Percentiles rank a stretch among this genome's conserved stretches.
These are phyloP conservation scores for Hibiscus tridactylites DNA, from an alignment of 345 rosid genomes.

Conservation along the genomic window DNA sequence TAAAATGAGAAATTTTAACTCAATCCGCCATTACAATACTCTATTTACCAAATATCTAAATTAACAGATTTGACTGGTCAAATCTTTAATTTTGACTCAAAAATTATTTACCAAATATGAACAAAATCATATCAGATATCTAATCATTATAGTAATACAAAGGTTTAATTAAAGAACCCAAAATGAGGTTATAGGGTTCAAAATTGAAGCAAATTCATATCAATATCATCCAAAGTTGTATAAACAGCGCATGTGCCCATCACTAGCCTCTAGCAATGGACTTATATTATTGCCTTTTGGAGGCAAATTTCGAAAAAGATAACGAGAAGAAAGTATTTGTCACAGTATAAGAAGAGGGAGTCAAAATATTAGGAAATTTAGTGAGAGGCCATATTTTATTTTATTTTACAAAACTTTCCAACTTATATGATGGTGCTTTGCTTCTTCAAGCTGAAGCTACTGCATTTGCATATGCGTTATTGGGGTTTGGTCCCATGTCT, in stretches of 20 bases:
- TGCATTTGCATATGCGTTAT: neutral
- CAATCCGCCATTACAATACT: no score
- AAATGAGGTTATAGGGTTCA: neutral
- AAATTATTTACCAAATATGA: no score
- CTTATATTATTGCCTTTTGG: no score
- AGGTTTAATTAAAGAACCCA: neutral
- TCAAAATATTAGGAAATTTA: neutral
- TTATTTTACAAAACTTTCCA: neutral
- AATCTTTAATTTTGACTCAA: no score
- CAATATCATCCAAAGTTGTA: neutral
- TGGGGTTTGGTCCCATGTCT: neutral
- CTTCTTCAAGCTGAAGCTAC: slow-evolving; percentile 6
- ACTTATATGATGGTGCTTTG: neutral
- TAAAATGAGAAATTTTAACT: no score
- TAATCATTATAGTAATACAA: neutral
- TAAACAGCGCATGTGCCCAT: neutral
- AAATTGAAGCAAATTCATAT: neutral
- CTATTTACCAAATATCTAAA: no score
- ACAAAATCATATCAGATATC: no score
- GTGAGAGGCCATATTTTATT: neutral
- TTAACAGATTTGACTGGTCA: no score
- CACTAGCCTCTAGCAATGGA: no score
- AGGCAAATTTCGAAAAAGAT: no score
- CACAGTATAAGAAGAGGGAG: neutral
- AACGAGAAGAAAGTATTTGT: neutral